Base-by-base conservation (phyloP, 768 basidiomycete species). In the Rhizopogon vinicolor region DNA sequence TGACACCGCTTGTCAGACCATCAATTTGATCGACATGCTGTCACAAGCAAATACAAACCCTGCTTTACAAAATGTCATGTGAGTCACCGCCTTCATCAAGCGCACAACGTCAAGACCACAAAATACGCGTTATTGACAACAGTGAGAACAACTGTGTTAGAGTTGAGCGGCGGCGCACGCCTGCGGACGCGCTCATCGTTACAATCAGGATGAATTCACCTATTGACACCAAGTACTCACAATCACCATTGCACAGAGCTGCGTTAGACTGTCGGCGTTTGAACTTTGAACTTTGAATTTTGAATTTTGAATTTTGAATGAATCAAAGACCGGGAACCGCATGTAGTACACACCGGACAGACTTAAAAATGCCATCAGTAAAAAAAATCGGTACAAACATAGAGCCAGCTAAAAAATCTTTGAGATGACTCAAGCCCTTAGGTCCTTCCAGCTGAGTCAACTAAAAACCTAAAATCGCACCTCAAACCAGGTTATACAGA, bases 1-100 rank as follows among this genome's bases (percentile, higher is more conserved):
- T 51, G 52, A 53, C 52, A 35, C 18, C 52, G 52, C 52, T 53
- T 53, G 45, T 25, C 25, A 25, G 25, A n/a, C 29, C 41, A n/a
- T 25, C 18, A n/a, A 18, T n/a, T 16, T 51, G 52, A 53, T 51
- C 31, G n/a, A 51, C 3, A 31, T 31, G 13, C 35, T 16, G 35
- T 14, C 19, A 41, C 7, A 13, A 33, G 7, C 35, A 37, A 37
- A 37, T 5, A 37, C 5, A n/a, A n/a, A n/a, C 44, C 29, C 45
- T 46, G 3, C 18, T 8, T 48, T 33, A 35, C 31, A 48, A 19
- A 7, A 48, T 18, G 33, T 35, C 31, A 48, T 19, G 18, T 35
- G 33, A 46, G 29, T 48, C 18, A 19, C 46, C 13, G 46, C 46
- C 46, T 9, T 9, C 18, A 14, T 9, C 13, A 8, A 48, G 6